These are phyloP conservation scores for Starmerella sirachaensis DNA, from an alignment of 805 yeast species.

Conservation along the genomic window DNA sequence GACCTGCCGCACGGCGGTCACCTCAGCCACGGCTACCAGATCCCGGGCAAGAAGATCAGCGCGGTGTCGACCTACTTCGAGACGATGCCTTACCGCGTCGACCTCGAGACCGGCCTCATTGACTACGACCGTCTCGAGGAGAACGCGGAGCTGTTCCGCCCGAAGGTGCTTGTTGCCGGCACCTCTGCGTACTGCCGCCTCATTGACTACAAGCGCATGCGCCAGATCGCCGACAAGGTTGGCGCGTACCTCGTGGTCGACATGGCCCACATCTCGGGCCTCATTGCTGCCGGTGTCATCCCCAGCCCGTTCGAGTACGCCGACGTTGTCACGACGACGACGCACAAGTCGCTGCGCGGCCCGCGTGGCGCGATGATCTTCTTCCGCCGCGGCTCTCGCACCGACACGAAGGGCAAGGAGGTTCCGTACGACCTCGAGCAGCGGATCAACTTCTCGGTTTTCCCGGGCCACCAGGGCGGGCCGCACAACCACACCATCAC, in stretches of 20 bases:
- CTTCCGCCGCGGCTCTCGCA: constrained; percentile 91
- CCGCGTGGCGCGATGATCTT: constrained; percentile 99
- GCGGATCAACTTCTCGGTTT: constrained; percentile 93
- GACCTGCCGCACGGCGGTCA: constrained; percentile 99
- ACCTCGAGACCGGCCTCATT: constrained; percentile 82
- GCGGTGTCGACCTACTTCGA: constrained; percentile 94
- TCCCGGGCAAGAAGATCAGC: constrained; percentile 83
- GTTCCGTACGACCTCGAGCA: constrained; percentile 81
- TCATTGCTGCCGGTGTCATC: constrained; percentile 89
- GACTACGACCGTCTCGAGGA: constrained; percentile 92
- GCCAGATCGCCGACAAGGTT: constrained; percentile 90
- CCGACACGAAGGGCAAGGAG: constrained; percentile 87
- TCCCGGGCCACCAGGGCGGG: constrained; percentile 99
- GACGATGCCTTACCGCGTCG: constrained; percentile 96
- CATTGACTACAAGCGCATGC: constrained; percentile 93
- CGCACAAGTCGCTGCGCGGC: constrained; percentile 97
- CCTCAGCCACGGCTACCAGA: constrained; percentile 95
- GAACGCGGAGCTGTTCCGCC: constrained; percentile 85
- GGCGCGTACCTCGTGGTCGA: constrained; percentile 94
- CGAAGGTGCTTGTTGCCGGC: constrained; percentile 94
- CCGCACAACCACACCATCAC: constrained; percentile 99
- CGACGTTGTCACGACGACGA: constrained; percentile 95
- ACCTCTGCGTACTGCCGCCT: constrained; percentile 96
- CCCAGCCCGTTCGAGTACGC: constrained; percentile 95
- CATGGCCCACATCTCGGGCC: constrained; percentile 98